phyloP scores from a whole-genome alignment of 1,284 basidiomycete species.

The Trichosporon asahii region DNA sequence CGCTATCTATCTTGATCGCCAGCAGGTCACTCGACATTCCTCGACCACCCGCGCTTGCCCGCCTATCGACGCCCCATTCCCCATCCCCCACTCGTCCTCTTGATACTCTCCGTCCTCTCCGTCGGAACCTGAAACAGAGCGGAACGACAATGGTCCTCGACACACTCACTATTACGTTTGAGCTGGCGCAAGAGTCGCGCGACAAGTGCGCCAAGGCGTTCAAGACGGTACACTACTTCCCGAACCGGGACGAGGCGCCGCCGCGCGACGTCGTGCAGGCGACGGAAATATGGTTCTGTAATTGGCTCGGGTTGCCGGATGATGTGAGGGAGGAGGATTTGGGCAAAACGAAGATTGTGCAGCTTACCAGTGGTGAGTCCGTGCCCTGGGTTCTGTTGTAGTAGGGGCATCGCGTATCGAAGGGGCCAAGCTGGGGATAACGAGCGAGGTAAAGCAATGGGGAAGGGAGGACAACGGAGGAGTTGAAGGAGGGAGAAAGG shows the following conservation, averaged over 20 bases:
- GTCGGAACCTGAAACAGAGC: too few species aligned
- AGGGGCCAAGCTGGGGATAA: too few species aligned
- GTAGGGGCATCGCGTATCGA: not conserved
- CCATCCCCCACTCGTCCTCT: too few species aligned
- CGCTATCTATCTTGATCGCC: too few species aligned
- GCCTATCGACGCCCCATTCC: too few species aligned
- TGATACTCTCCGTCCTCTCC: too few species aligned
- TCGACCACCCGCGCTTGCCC: too few species aligned
- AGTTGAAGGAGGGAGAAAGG: too few species aligned
- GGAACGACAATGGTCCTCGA: not conserved
- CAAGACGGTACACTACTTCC: constrained; percentile 37
- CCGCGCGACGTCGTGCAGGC: constrained; percentile 27
- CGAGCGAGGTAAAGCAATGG: too few species aligned
- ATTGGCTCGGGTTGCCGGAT: constrained; percentile 29
- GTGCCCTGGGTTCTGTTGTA: not conserved
- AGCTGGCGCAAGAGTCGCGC: constrained; percentile 29
- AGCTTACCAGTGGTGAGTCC: constrained; percentile 39
- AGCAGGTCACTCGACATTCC: too few species aligned
- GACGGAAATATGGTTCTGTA: constrained; percentile 37
- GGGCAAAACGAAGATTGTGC: constrained; percentile 34
- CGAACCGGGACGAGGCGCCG: constrained; percentile 19
- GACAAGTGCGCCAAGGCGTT: constrained; percentile 31
- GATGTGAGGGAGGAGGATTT: constrained; percentile 28
- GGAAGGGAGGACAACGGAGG: too few species aligned
- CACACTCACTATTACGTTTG: constrained; percentile 17